Conservation (phyloP, 768 basidiomycete genomes). For the Leccinum subtestaceum region DNA sequence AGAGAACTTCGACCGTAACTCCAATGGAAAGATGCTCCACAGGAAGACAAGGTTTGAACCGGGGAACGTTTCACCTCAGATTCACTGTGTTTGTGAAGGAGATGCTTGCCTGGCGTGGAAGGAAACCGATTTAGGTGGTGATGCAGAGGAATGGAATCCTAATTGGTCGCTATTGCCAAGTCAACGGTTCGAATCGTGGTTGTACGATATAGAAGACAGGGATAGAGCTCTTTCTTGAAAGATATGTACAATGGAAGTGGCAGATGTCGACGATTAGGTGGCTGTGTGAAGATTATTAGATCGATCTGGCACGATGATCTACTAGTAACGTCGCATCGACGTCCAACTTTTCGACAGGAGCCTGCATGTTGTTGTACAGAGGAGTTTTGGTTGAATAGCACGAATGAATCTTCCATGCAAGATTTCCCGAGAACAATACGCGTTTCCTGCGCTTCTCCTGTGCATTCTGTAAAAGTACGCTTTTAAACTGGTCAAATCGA, state of each 20-base stretch:
- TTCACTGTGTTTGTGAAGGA: background rate
- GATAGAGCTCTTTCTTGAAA: background rate
- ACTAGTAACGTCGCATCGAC: background rate
- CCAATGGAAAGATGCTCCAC: background rate
- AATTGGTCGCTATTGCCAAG: background rate
- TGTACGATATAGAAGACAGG: background rate
- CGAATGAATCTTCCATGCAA: background rate
- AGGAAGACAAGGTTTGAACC: background rate
- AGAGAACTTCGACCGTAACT: too few species aligned
- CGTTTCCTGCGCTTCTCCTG: background rate
- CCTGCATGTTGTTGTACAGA: background rate
- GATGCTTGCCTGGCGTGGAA: background rate
- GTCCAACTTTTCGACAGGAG: background rate
- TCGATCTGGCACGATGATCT: background rate
- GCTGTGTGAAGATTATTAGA: background rate
- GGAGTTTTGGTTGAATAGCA: background rate
- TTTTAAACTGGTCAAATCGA: background rate
- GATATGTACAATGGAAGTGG: background rate
- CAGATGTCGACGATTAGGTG: background rate
- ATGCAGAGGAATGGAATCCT: background rate
- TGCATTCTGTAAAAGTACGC: background rate
- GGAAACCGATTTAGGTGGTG: background rate
- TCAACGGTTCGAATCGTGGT: background rate
- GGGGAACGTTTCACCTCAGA: background rate
- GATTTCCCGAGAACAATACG: background rate